phyloP scores from a whole-genome alignment of 2,329 filamentous ascomycete species.

The Neoscytalidium dimidiatum region DNA sequence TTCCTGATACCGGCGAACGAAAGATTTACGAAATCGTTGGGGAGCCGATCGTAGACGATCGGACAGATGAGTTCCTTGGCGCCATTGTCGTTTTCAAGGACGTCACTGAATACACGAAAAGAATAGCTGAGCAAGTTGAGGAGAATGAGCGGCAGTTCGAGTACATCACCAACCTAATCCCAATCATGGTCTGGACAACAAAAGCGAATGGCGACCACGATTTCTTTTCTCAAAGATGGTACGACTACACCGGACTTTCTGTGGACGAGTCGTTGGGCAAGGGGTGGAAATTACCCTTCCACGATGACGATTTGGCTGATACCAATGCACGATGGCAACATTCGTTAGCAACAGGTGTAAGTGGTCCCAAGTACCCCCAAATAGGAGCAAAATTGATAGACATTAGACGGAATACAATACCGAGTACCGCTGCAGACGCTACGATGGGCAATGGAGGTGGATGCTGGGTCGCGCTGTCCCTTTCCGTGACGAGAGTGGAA shows the following conservation, averaged over 20 bases:
- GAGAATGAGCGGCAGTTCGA: conserved; percentile 74
- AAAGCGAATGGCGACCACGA: conserved; percentile 66
- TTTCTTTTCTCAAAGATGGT: conserved; percentile 78
- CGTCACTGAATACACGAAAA: conserved; percentile 68
- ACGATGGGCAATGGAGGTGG: conserved; percentile 74
- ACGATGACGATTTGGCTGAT: conserved; percentile 67
- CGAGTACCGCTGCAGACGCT: conserved; percentile 69
- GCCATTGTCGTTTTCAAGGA: conserved; percentile 73
- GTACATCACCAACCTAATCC: conserved; percentile 68
- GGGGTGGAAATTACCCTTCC: conserved; percentile 66
- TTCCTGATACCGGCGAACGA: conserved; percentile 53
- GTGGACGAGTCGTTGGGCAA: conserved; percentile 63
- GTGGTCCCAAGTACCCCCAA: neutral
- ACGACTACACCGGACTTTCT: conserved; percentile 72
- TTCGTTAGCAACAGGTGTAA: conserved; percentile 61
- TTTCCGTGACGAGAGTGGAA: conserved; percentile 64
- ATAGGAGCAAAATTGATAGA: neutral
- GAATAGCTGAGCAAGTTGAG: conserved; percentile 69
- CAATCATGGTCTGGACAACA: conserved; percentile 69
- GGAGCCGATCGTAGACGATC: conserved; percentile 66
- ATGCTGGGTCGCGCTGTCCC: conserved; percentile 74
- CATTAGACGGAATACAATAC: conserved; percentile 60
- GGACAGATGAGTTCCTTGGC: conserved; percentile 70
- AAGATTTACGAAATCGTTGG: conserved; percentile 67
- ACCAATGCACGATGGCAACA: conserved; percentile 61